These are phyloP conservation scores for Quercus aquifolioides DNA, from an alignment of 306 rosid genomes.

Conservation along the genomic window DNA sequence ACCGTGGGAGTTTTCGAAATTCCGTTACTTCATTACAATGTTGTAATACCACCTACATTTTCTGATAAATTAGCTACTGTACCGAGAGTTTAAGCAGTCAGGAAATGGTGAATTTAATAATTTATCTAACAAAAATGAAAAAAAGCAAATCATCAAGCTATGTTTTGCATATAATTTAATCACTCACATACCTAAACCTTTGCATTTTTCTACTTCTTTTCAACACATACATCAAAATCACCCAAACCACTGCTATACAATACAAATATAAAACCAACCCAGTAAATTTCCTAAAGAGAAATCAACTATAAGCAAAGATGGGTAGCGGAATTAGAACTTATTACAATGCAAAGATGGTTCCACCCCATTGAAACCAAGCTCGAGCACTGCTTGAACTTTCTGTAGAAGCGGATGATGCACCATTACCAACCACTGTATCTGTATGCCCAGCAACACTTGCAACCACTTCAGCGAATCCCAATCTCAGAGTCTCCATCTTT, in stretches of 20 bases:
- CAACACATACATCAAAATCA: background rate
- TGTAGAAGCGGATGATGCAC: background rate
- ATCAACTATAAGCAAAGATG: background rate
- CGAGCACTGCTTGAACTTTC: constrained; percentile 15
- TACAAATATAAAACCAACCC: background rate
- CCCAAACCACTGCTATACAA: background rate
- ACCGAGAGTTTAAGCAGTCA: no score
- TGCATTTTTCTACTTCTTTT: background rate
- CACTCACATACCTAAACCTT: no score
- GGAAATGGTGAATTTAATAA: no score
- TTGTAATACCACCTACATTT: background rate
- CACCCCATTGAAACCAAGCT: constrained; percentile 45
- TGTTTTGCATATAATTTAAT: no score
- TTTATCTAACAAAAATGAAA: no score
- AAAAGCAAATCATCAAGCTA: no score
- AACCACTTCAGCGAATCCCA: constrained; percentile 9
- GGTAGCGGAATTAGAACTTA: background rate
- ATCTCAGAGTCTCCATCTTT: constrained; percentile 9
- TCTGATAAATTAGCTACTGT: background rate
- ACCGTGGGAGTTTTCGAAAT: background rate
- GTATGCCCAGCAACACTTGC: background rate
- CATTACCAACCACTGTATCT: background rate
- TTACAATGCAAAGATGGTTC: constrained; percentile 42
- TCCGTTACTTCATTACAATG: background rate
- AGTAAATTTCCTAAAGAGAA: background rate